Base-by-base conservation (phyloP, 1,284 basidiomycete species). In the Anthracocystis walkeri region DNA sequence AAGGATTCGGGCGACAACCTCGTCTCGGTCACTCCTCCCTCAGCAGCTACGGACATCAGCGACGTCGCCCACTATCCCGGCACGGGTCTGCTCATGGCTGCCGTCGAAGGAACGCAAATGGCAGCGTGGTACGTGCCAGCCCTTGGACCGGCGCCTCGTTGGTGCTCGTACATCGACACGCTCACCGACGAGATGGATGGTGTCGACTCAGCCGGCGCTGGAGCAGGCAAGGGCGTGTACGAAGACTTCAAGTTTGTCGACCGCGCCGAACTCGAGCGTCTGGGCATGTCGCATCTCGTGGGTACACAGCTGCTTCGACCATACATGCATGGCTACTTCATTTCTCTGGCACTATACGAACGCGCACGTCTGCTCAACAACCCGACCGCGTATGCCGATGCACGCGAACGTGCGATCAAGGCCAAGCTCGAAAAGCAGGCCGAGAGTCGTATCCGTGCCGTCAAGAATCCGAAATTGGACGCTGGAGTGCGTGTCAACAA, bases 311-410 rank as follows among this genome's bases (percentile, higher is more conserved):
- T 93, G 16, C 92, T 99, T 88, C 95, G 96, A 85, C 96, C 97
- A 1, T 99, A 99, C 87, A 98, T 99, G 96, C 97, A 99, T 86
- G 97, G 97, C 53, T 98, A 95, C 90, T 99, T 99, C 88, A 87
- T 99, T 77, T 92, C 94, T 11, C 90, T 99, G 86, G 92, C 94
- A 82, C 90, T 98, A 7, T 99, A 99, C 88, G 93, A 97, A 80
- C 92, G 95, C 56, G 97, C 97, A 1, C 91, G 95, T 38, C 90
- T 97, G 79, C 94, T 99, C 78, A 92, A 93, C 69, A 97, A 99
- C 87, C 97, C 97, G 0, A 96, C 94, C 83, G 94, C 92, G 4
- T 98, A 98, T 84, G 91, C 91, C 54, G 97, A 99, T 83, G 92
- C 97, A 85, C 91, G 94, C 74, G 95, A 97, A 85, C 91, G 91